A percentile compares a stretch with the other conserved stretches of the same genome.
phyloP scores from a whole-genome alignment of 306 rosid species.

The Alnus rubra region DNA sequence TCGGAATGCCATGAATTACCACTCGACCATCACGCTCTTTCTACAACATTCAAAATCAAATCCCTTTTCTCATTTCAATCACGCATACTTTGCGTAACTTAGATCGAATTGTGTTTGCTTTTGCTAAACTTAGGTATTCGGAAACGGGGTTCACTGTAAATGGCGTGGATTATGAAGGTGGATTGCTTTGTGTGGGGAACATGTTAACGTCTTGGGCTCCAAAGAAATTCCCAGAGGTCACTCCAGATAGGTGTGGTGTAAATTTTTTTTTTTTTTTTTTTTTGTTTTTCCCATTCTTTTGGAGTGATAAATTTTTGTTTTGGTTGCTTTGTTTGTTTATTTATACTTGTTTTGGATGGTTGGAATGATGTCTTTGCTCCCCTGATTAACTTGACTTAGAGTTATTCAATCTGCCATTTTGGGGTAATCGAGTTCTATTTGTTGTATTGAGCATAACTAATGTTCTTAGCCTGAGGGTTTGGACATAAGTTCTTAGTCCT shows the following conservation, averaged over 20 bases:
- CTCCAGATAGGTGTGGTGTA: slow-evolving; percentile 60
- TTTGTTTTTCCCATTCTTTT: neutral
- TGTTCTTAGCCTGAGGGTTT: too few species aligned
- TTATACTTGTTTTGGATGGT: neutral
- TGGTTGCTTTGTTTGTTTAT: neutral
- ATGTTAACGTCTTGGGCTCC: slow-evolving; percentile 73
- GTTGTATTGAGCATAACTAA: too few species aligned
- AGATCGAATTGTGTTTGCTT: slow-evolving; percentile 25
- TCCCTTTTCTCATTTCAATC: neutral
- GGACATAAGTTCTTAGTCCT: neutral
- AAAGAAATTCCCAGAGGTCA: slow-evolving; percentile 57
- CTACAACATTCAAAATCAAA: neutral
- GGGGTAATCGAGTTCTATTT: too few species aligned
- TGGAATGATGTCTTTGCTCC: neutral
- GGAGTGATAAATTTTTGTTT: neutral
- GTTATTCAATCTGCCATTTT: too few species aligned
- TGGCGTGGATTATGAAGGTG: slow-evolving; percentile 79
- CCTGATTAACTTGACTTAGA: neutral
- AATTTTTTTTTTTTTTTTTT: neutral
- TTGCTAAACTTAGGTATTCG: slow-evolving; percentile 27
- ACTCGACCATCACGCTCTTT: neutral
- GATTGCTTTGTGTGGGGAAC: slow-evolving; percentile 89
- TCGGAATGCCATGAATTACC: neutral
- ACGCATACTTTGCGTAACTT: neutral
- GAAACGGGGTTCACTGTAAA: slow-evolving; percentile 83